These are phyloP conservation scores for Cicer arietinum DNA, from an alignment of 306 rosid genomes.

Conservation along the genomic window DNA sequence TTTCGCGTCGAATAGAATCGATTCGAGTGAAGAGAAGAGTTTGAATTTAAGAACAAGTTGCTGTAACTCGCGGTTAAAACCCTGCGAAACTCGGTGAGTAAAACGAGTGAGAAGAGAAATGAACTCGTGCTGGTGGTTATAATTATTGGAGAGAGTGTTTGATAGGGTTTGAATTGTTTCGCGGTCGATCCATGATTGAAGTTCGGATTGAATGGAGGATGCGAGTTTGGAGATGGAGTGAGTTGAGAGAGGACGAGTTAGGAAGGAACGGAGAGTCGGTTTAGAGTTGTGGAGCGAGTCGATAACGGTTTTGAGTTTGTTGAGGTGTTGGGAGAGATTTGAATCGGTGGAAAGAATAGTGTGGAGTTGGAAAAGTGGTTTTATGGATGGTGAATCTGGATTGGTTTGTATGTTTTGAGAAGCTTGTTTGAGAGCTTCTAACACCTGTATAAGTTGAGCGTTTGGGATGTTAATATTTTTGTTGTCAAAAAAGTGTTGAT, in stretches of 20 bases:
- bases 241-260: constrained; percentile 66
- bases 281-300: constrained; percentile 51
- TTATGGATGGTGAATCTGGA: constrained; percentile 60
- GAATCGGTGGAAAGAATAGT: constrained; percentile 67
- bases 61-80: constrained; percentile 76
- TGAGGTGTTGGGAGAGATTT: constrained; percentile 67
- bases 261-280: constrained; percentile 53
- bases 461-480: neutral
- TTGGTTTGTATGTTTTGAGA: constrained; percentile 59
- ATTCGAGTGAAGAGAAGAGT: constrained; percentile 59
- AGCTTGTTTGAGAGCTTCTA: constrained; percentile 88
- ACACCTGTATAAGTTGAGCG: constrained; percentile 64
- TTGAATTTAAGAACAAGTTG: constrained; percentile 66
- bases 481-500: constrained; percentile 39
- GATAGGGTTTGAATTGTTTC: constrained; percentile 45
- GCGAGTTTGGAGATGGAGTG: constrained; percentile 76
- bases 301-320: constrained; percentile 60
- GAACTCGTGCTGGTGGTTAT: constrained; percentile 45
- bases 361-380: constrained; percentile 78
- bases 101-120: constrained; percentile 59
- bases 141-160: constrained; percentile 40
- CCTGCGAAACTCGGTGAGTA: constrained; percentile 61
- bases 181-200: constrained; percentile 92
- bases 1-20: constrained; percentile 53
- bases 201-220: constrained; percentile 66